Evolutionary conservation across 1,284 basidiomycete species (phyloP).

Genomic region (Fistulinella cinereoalba): DNA sequence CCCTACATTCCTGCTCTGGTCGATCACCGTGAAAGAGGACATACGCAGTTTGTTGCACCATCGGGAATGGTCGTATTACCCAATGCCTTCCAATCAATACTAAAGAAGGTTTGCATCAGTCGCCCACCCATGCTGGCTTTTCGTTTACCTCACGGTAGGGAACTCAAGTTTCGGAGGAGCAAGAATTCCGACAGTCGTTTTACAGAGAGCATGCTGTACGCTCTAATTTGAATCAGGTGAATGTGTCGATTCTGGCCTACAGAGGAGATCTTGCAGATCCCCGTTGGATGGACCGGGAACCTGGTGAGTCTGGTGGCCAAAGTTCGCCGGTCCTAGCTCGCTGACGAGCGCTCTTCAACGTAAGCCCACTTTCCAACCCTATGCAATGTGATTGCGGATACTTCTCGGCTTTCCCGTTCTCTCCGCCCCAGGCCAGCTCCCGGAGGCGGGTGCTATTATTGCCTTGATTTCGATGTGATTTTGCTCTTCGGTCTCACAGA

Average conservation of each 20-base stretch:
- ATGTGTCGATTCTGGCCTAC: conserved; percentile 11
- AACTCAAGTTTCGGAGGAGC: conserved; percentile 29
- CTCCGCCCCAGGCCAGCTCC: not conserved
- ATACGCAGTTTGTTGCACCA: not conserved
- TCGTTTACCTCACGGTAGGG: conserved; percentile 18
- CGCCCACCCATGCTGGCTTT: not conserved
- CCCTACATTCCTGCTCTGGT: conserved; percentile 28
- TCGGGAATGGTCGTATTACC: conserved; percentile 23
- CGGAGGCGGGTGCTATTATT: conserved; percentile 7
- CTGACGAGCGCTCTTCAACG: not conserved
- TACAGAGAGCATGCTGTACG: not conserved
- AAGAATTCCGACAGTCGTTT: conserved; percentile 29
- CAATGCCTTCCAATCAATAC: conserved; percentile 27
- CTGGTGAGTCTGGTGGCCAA: conserved; percentile 3
- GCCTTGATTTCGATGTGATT: not conserved
- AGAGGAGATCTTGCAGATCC: conserved; percentile 9
- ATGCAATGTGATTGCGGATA: conserved; percentile 10
- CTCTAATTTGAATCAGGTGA: not conserved
- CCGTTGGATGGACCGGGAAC: conserved; percentile 20
- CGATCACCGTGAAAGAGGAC: conserved; percentile 36
- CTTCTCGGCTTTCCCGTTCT: conserved; percentile 4
- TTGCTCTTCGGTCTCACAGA: conserved; percentile 21
- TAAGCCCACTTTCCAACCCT: conserved; percentile 10
- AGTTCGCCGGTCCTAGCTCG: no score
- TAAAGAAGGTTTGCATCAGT: conserved; percentile 27